Evolutionary conservation across 208 protist species (phyloP), one percentile per base, ranked within the genome.

Genomic region (Leishmania martiniquensis): DNA sequence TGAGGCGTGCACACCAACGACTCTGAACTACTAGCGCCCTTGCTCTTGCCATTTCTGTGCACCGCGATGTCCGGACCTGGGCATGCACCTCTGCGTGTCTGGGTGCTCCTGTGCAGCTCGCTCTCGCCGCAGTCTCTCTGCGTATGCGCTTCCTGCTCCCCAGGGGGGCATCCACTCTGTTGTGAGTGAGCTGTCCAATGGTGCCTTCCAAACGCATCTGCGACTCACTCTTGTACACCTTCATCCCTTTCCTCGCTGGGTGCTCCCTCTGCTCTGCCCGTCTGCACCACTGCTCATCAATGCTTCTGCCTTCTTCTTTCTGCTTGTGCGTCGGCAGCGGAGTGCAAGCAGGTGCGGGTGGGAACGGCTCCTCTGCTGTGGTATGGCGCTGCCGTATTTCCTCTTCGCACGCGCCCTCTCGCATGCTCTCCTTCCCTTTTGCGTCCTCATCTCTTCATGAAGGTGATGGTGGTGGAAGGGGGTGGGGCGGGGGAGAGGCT

Each of bases 1-100:
- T 29, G 84, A 87, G 55, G 79, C 84, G 45, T 87, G 84, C 54
- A 87, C 84, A 34, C 84, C 84, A 15, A 82, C 77, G 7, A 81
- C 76, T 52, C 29, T 81, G 66, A 78, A 78, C 29, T 76, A 78
- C 72, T 81, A 74, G 59, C 29, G n/a, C 45, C 15, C 44, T 1
- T 12, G 10, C 44, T 54, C 9, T 67, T 6, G 37, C 34, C 22
- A 6, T 37, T 67, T 29, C 37, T 42, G 0, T 34, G 17, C 60
- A 20, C 39, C 32, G 22, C 32, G 37, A 37, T 37, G 12, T 7
- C 22, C 60, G n/a, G 25, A 25, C 60, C 37, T 17, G 17, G 7
- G 44, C 60, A 54, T 51, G 22, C 4, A 47, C 2, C n/a, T 52
- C 13, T 70, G 32, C 52, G 42, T 10, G 12, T 70, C 68, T 66